Conservation (phyloP, 495 filamentous ascomycete species). For the Aspergillus carlsbadensis region DNA sequence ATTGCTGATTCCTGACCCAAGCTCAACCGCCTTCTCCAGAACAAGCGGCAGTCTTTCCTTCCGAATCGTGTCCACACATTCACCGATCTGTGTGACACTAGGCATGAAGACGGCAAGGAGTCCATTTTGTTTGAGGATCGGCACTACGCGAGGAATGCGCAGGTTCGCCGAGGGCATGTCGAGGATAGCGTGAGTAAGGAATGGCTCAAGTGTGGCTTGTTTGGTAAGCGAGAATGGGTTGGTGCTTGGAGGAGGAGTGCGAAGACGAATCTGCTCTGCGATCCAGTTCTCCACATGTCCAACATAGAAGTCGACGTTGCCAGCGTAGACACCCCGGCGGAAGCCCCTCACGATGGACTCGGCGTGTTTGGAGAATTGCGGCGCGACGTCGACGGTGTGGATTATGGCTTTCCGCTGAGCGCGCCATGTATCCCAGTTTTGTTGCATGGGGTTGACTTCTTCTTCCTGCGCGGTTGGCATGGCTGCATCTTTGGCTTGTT, state of each 20-base stretch:
- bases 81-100: constrained; percentile 71
- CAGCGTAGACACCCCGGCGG: constrained; percentile 65
- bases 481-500: not conserved
- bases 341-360: constrained; percentile 61
- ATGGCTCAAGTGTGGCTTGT: constrained; percentile 42
- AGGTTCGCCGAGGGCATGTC: constrained; percentile 64
- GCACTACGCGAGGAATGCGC: constrained; percentile 56
- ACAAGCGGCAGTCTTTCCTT: constrained; percentile 51
- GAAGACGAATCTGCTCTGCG: constrained; percentile 42
- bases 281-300: constrained; percentile 65
- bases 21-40: constrained; percentile 63
- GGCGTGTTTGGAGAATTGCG: constrained; percentile 58
- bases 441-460: constrained; percentile 19
- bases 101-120: constrained; percentile 68
- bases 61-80: constrained; percentile 55
- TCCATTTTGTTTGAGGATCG: constrained; percentile 60
- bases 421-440: constrained; percentile 47
- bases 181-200: constrained; percentile 66
- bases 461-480: not conserved
- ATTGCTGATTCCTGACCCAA: constrained; percentile 55
- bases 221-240: constrained; percentile 14
- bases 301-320: constrained; percentile 69
- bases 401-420: constrained; percentile 60
- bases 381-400: constrained; percentile 65
- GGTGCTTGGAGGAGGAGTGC: constrained; percentile 18